Percentiles rank a stretch among this genome's conserved stretches.
phyloP scores from a whole-genome alignment of 2,329 filamentous ascomycete species.

The Sclerotiophoma versabilis region DNA sequence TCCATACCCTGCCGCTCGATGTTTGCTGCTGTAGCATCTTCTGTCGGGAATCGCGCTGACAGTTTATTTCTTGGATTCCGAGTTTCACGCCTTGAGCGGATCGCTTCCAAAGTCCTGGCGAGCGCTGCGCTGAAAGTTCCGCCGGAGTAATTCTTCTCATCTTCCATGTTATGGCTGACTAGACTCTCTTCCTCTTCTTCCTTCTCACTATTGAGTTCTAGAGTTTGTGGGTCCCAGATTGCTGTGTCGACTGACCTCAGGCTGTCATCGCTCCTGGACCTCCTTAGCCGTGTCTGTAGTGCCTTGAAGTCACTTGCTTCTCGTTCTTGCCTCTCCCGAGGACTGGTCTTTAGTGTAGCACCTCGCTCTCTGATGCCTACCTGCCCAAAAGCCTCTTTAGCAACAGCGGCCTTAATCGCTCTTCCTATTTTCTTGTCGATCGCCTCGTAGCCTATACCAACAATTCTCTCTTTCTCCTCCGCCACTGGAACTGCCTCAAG shows the following conservation, averaged over 20 bases:
- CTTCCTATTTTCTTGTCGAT: not conserved
- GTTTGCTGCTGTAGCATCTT: not conserved
- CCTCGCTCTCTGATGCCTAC: not conserved
- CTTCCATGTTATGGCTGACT: not conserved
- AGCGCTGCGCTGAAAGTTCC: not conserved
- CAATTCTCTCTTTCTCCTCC: not conserved
- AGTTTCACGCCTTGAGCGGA: not conserved
- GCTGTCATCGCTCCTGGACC: constrained; percentile 13
- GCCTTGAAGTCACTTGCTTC: not conserved
- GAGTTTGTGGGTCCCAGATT: constrained; percentile 9
- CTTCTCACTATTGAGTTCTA: no score
- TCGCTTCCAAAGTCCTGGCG: not conserved
- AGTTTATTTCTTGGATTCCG: not conserved
- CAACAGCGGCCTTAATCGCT: not conserved
- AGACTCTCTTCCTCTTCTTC: not conserved
- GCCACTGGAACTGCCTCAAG: not conserved
- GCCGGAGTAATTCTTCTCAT: not conserved
- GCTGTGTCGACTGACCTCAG: constrained; percentile 20
- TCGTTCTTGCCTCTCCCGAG: not conserved
- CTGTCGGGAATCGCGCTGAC: not conserved
- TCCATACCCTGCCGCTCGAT: not conserved
- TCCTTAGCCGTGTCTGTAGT: constrained; percentile 1
- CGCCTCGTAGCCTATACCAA: not conserved
- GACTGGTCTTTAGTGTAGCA: constrained; percentile 6
- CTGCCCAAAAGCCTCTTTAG: not conserved